Base-by-base conservation (phyloP, 2,329 filamentous ascomycete species). In the Diaporthe longicolla region DNA sequence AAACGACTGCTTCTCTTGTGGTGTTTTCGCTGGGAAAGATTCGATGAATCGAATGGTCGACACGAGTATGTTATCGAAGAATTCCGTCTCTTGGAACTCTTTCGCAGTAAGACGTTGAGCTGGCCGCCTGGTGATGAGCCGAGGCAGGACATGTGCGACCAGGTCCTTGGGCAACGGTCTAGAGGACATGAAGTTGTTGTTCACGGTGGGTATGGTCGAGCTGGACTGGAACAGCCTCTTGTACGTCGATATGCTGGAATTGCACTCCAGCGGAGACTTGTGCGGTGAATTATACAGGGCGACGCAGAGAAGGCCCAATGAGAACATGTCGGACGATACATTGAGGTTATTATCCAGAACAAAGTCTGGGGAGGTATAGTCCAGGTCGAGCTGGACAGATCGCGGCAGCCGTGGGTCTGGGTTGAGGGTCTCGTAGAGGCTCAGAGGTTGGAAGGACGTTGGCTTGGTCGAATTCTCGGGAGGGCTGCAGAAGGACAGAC, bases 1-100 rank as follows among this genome's bases (percentile, higher is more conserved):
- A 81, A 99, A 99, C 73, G 95, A 93, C 9, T 93, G 89, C 82
- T 99, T 99, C 80, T 99, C 97, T 76, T 91, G 94, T 0, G 94
- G 89, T 1, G 95, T 98, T 85, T 99, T 99, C 45, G 94, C 94
- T 0, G 97, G 96, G 74, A 99, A 91, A 0, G 92, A 90, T 79
- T 99, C 97, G 35, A 99, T 86, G 80, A 99, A 99, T 17, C 97
- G 94, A 76, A 99, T 98, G 0, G 97, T 98, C 0, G 95, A 98
- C 29, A 99, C 95, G 6, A 99, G 87, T 59, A 98, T 94, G 79
- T 98, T 99, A 83, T 99, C 95, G 81, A 99, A 99, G 81, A 97
- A 99, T 77, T 94, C 92, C 79, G 95, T 97, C 82, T 98, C 91
- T 81, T 99, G 97, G 78, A 99, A 98, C 79, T 98, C 96, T 71